These are phyloP conservation scores for Bothriochloa decipiens DNA, from an alignment of 176 grass and related monocot species.

Conservation along the genomic window DNA sequence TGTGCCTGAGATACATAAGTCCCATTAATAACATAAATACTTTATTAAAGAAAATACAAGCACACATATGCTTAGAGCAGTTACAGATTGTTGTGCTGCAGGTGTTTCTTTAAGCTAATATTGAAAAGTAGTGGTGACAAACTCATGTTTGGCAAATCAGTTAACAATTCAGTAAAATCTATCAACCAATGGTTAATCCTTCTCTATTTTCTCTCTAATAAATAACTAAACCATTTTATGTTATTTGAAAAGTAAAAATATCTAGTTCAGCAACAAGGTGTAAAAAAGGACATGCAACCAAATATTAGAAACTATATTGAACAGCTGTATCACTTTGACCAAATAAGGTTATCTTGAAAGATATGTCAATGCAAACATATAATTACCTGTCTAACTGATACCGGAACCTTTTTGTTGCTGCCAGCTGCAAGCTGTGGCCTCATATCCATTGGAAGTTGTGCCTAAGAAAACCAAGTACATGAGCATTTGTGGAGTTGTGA, in stretches of 20 bases:
- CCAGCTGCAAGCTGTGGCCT: conserved; percentile 56
- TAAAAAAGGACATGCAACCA: not conserved
- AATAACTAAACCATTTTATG: conserved; percentile 22
- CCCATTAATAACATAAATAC: conserved; percentile 29
- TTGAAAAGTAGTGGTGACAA: not conserved
- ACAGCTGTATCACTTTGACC: not conserved
- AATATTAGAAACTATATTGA: not conserved
- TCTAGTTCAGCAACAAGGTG: not conserved
- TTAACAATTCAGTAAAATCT: not conserved
- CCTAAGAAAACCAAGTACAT: conserved; percentile 57
- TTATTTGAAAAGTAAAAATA: conserved; percentile 13
- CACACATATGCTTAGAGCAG: not conserved
- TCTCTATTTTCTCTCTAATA: not conserved
- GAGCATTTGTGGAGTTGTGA: conserved; percentile 41
- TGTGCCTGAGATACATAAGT: conserved; percentile 73
- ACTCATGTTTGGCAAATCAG: not conserved
- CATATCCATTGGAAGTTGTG: conserved; percentile 83
- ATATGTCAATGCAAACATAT: not conserved
- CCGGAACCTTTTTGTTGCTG: conserved; percentile 67
- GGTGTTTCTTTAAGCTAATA: not conserved
- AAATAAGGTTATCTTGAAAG: conserved; percentile 10
- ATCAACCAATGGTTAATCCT: conserved; percentile 3
- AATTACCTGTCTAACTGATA: conserved; percentile 83
- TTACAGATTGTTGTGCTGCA: not conserved
- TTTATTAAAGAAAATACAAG: conserved; percentile 6